These are phyloP conservation scores for Cordyceps cicadae DNA, from an alignment of 2,329 filamentous ascomycete species.

Conservation along the genomic window DNA sequence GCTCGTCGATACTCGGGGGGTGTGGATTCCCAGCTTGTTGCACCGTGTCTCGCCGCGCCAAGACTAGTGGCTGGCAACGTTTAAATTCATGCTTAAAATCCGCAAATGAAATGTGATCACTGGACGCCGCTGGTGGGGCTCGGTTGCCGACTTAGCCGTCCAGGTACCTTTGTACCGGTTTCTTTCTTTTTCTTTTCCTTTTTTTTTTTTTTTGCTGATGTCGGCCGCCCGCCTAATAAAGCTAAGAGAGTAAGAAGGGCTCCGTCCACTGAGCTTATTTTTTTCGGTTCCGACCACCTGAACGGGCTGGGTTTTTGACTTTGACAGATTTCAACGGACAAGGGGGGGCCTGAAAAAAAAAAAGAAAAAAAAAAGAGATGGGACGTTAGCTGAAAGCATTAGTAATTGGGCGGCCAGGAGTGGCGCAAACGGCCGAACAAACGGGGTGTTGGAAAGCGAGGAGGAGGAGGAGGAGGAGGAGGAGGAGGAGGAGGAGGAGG, in stretches of 20 bases:
- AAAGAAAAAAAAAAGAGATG: no score
- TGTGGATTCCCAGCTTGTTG: not conserved
- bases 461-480: no score
- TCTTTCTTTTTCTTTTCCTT: not conserved
- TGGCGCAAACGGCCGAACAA: not conserved
- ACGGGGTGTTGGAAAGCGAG: not conserved
- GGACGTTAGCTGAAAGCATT: no score
- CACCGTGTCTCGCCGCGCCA: slow-evolving; percentile 24
- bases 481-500: no score
- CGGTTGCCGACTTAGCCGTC: slow-evolving; percentile 11
- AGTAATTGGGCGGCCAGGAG: no score
- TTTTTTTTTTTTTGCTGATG: not conserved
- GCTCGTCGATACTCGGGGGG: not conserved
- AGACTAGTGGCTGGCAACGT: slow-evolving; percentile 38
- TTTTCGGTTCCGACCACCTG: no score
- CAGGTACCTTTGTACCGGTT: slow-evolving; percentile 7
- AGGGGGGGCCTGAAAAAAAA: no score
- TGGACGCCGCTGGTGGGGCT: not conserved
- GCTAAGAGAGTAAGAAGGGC: no score
- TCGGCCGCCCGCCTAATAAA: no score
- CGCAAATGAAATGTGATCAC: slow-evolving; percentile 12
- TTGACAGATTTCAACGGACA: no score
- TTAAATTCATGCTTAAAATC: slow-evolving; percentile 45
- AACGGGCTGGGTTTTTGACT: not conserved
- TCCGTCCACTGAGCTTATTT: no score